A percentile compares a stretch with the other conserved stretches of the same genome.
These are phyloP conservation scores for Triadica sebifera DNA, from an alignment of 345 rosid species.

Conservation along the genomic window DNA sequence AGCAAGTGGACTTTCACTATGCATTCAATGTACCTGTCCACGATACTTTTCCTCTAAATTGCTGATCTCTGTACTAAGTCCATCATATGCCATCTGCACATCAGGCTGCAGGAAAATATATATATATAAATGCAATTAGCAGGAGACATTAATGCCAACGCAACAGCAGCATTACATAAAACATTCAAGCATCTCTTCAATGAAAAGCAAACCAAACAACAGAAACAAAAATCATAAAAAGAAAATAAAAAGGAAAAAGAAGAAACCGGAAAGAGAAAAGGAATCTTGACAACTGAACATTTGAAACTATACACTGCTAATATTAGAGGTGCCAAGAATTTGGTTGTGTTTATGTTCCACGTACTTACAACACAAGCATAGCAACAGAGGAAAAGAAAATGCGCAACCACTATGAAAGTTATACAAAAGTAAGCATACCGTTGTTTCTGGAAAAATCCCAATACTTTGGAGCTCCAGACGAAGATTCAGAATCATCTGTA, in stretches of 20 bases:
- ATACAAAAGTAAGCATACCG: conserved; percentile 48
- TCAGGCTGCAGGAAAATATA: conserved; percentile 48
- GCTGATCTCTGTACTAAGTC: conserved; percentile 54
- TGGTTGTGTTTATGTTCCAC: not conserved
- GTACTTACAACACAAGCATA: not conserved
- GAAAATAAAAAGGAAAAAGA: not conserved
- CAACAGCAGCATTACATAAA: conserved; percentile 12
- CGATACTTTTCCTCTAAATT: conserved; percentile 57
- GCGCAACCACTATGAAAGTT: not conserved
- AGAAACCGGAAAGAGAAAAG: not conserved
- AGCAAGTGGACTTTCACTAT: conserved; percentile 8
- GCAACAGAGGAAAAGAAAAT: not conserved
- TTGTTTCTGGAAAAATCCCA: conserved; percentile 71
- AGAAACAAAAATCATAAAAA: not conserved
- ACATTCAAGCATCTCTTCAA: conserved; percentile 7
- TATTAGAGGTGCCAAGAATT: not conserved
- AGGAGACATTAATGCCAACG: conserved; percentile 4
- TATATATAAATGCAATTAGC: conserved; percentile 13
- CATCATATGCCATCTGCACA: conserved; percentile 53
- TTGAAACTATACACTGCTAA: not conserved
- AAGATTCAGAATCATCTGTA: conserved; percentile 67
- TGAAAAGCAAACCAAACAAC: conserved; percentile 6
- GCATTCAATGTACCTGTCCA: conserved; percentile 56
- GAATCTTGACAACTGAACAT: conserved; percentile 1
- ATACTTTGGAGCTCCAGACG: conserved; percentile 74